Evolutionary conservation across 1,284 basidiomycete genomes (phyloP), one percentile per base, ranked within the genome.

Genomic region (Melampsora occidentalis): DNA sequence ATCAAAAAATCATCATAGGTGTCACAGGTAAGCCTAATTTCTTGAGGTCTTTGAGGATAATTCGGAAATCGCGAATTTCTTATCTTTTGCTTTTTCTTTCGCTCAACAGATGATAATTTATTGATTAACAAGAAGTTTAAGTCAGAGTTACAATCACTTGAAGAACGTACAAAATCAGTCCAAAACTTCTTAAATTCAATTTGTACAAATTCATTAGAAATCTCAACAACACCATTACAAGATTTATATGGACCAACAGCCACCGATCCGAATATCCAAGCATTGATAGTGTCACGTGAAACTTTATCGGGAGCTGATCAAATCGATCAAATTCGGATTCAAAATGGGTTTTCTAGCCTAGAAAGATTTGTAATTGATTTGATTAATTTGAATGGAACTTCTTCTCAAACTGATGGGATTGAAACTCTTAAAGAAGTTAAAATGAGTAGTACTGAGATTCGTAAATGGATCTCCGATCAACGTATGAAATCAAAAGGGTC

Each of bases 241-340:
- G 94, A 97, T 81, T 89, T 94, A 0, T 93, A 89, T 79, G 94
- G 94, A 0, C 94, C 94, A 4, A 96, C 94, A 0, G 90, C 87
- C 1, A 89, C 86, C 85, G 93, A 97, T 80, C 86, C 89, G 1
- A 87, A 94, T 80, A 88, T 97, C 22, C 90, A 95, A 79, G 93
- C 89, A 3, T 84, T 97, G 14, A 90, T 97, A 7, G 91, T 96
- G 42, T 93, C 91, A 84, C 88, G 87, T 79, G 94, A 97, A 84
- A 97, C 94, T 0, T 79, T 90, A 1, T 83, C 85, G 16, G 94
- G 94, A 1, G 93, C 90, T 0, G 84, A 86, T 51, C 85, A 89
- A 31, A 89, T 92, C 92, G 80, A 73, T 89, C 85, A 20, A 25
- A 51, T 69, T 5, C 39, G 80, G 4, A 2, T n/a, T 0, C 28